A percentile compares a stretch with the other conserved stretches of the same genome.
Conservation (phyloP, 805 yeast genomes). For the Lachancea kluyveri region DNA sequence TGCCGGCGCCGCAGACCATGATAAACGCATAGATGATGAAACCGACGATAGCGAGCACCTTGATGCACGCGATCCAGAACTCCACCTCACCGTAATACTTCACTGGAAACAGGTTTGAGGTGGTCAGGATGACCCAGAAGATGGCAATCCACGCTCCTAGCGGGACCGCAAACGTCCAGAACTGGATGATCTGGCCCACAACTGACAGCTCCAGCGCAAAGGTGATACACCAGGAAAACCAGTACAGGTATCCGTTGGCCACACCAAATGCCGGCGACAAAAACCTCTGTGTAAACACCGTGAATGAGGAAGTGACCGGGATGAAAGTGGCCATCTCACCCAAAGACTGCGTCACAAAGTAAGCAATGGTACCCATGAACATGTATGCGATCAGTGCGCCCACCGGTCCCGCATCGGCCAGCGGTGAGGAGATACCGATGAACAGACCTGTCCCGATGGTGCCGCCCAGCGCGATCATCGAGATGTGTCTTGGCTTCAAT, state of each 20-base stretch:
- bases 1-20: conserved; percentile 74
- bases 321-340: conserved; percentile 81
- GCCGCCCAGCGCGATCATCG: conserved; percentile 76
- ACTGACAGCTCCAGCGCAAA: conserved; percentile 70
- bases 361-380: conserved; percentile 62
- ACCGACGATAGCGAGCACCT: conserved; percentile 66
- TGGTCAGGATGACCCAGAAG: conserved; percentile 51
- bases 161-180: conserved; percentile 67
- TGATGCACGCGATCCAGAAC: conserved; percentile 65
- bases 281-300: conserved; percentile 64
- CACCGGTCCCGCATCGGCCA: conserved; percentile 61
- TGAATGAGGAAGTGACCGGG: conserved; percentile 61
- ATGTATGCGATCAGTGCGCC: conserved; percentile 56
- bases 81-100: conserved; percentile 68
- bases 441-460: conserved; percentile 76
- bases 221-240: conserved; percentile 76
- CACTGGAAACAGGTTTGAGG: conserved; percentile 59
- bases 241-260: conserved; percentile 66
- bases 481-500: conserved; percentile 59
- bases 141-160: conserved; percentile 67
- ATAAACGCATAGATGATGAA: conserved; percentile 59
- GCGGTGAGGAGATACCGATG: conserved; percentile 54
- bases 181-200: conserved; percentile 57
- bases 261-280: conserved; percentile 67
- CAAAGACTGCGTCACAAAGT: conserved; percentile 59